Conservation (phyloP, 371 early-diverging fungal species). For the Lichtheimia hyalospora region DNA sequence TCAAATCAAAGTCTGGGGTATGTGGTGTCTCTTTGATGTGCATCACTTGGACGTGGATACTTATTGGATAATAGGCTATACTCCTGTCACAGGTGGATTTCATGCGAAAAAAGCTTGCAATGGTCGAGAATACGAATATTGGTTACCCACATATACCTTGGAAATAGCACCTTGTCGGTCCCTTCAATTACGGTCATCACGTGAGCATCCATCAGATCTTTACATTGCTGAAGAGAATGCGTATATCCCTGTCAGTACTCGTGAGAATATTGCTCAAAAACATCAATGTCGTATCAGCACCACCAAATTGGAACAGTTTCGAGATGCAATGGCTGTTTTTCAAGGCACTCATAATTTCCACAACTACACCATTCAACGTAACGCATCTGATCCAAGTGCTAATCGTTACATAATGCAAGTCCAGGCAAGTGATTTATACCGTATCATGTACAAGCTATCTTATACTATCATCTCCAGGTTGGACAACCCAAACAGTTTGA, state of each 20-base stretch:
- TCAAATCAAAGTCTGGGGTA: constrained; percentile 88
- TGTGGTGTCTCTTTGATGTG: background rate
- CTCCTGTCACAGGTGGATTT: constrained; percentile 53
- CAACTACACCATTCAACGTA: constrained; percentile 92
- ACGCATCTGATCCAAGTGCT: constrained; percentile 73
- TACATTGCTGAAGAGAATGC: background rate
- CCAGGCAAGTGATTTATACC: constrained; percentile 8
- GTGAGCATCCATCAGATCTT: constrained; percentile 3
- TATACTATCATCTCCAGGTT: constrained; percentile 21
- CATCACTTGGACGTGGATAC: too few species aligned
- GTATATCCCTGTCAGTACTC: constrained; percentile 36
- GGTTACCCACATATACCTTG: constrained; percentile 92
- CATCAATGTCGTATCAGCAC: constrained; percentile 63
- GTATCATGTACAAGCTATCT: background rate
- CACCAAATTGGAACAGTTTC: constrained; percentile 62
- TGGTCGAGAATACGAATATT: constrained; percentile 96
- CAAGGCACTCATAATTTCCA: constrained; percentile 95
- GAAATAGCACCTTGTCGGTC: constrained; percentile 32
- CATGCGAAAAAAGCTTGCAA: constrained; percentile 92
- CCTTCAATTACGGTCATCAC: constrained; percentile 3
- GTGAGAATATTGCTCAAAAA: constrained; percentile 48
- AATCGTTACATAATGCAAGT: constrained; percentile 82
- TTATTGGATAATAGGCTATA: background rate
- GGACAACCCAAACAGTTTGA: constrained; percentile 73
- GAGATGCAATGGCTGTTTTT: constrained; percentile 70